Percentiles rank a stretch among this genome's conserved stretches.
These are phyloP conservation scores for Phanerochaete carnosa DNA, from an alignment of 768 basidiomycete species.

Conservation along the genomic window DNA sequence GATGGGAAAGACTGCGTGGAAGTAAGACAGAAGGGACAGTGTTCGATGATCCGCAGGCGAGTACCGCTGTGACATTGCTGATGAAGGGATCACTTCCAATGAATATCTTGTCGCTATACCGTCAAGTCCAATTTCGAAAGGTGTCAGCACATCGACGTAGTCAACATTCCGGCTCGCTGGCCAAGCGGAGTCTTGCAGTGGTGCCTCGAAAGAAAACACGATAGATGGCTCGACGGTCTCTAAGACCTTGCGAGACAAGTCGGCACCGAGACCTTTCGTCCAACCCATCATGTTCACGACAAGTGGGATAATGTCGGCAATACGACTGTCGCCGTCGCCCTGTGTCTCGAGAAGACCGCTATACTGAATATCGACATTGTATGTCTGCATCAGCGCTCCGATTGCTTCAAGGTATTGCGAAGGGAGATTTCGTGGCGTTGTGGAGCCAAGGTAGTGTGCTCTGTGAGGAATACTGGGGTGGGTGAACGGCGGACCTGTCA, in stretches of 20 bases:
- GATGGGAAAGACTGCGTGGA: slow-evolving; percentile 50
- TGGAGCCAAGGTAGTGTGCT: slow-evolving; percentile 81
- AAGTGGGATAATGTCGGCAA: slow-evolving; percentile 66
- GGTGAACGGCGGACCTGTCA: slow-evolving; percentile 80
- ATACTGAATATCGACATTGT: slow-evolving; percentile 65
- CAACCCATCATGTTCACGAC: slow-evolving; percentile 97
- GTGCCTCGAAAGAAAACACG: slow-evolving; percentile 48
- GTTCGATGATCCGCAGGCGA: slow-evolving; percentile 70
- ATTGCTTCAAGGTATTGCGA: slow-evolving; percentile 72
- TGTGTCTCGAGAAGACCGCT: slow-evolving; percentile 27
- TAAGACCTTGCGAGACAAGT: slow-evolving; percentile 71
- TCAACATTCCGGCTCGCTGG: neutral
- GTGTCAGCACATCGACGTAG: neutral
- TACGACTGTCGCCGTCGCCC: slow-evolving; percentile 35
- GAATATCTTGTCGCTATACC: slow-evolving; percentile 2
- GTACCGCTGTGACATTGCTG: slow-evolving; percentile 40
- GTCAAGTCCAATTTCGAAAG: neutral
- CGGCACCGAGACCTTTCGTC: slow-evolving; percentile 89
- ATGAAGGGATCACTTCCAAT: slow-evolving; percentile 46
- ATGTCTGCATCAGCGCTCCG: slow-evolving; percentile 60
- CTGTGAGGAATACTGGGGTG: slow-evolving; percentile 69
- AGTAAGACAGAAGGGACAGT: slow-evolving; percentile 72
- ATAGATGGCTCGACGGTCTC: slow-evolving; percentile 56
- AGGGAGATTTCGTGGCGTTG: slow-evolving; percentile 75
- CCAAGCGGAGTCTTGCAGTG: slow-evolving; percentile 9